A percentile compares a stretch with the other conserved stretches of the same genome.
phyloP scores from a whole-genome alignment of 305 asterid genomes.

The Plantago coronopus region DNA sequence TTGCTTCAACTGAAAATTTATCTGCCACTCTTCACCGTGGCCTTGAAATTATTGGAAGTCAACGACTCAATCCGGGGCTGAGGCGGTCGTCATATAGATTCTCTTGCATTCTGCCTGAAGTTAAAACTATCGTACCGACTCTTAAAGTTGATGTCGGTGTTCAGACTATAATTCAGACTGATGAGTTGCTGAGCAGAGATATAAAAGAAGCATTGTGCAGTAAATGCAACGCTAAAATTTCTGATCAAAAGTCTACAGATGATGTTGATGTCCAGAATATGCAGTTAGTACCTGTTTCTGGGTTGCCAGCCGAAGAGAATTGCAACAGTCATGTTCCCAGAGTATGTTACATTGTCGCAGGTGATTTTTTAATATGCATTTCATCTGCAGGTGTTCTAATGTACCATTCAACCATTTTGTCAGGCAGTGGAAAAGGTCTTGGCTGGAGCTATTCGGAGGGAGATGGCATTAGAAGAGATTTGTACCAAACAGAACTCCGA shows the following conservation, averaged over 20 bases:
- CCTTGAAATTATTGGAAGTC: conserved; percentile 69
- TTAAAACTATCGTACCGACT: conserved; percentile 48
- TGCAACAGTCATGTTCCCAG: conserved; percentile 72
- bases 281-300: conserved; percentile 80
- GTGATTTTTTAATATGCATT: conserved; percentile 16
- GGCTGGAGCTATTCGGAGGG: conserved; percentile 98
- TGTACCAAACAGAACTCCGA: conserved; percentile 73
- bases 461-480: conserved; percentile 95
- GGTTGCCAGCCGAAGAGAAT: conserved; percentile 42
- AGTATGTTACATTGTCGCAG: conserved; percentile 45
- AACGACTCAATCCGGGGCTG: conserved; percentile 56
- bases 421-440: conserved; percentile 97
- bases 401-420: conserved; percentile 25
- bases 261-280: conserved; percentile 46
- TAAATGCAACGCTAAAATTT: conserved; percentile 56
- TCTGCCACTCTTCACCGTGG: conserved; percentile 90
- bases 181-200: conserved; percentile 31
- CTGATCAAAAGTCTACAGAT: conserved; percentile 36
- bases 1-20: conserved; percentile 65
- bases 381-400: conserved; percentile 27
- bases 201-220: conserved; percentile 42
- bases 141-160: conserved; percentile 81
- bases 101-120: conserved; percentile 58
- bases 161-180: conserved; percentile 53
- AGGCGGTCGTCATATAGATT: conserved; percentile 73